Evolutionary conservation across 2,329 filamentous ascomycete species (phyloP), one percentile per base, ranked within the genome.

Genomic region (Cladosporium sp.): DNA sequence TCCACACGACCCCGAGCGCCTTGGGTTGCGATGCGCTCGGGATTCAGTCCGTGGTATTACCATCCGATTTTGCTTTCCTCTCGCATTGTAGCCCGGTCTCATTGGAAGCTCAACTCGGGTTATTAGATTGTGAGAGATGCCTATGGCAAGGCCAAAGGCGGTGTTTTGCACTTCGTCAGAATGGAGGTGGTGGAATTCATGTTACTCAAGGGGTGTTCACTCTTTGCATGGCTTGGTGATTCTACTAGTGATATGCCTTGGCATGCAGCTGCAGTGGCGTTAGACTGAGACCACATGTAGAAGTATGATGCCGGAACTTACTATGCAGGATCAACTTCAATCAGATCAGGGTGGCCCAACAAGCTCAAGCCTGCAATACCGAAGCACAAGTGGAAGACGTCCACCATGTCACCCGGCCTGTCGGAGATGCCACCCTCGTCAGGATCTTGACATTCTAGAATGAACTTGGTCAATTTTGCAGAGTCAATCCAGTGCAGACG

Each of bases 341-440:
- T 85, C 52, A 97, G 80, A 0, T 89, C 92, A 7, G 90, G 87
- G 74, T 91, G 92, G 12, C 88, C 88, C 32, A 98, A 81, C 65
- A 99, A 84, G 76, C 93, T 96, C 71, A 99, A 80, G 2, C 95
- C 95, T 24, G 93, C 91, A 69, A 97, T 80, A 28, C 92, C 93
- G 77, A 99, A 99, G 63, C 89, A 82, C 0, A 95, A 98, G 76
- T 99, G 95, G 82, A 96, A 99, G 38, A 99, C 93, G 81, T 99
- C 95, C 26, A 97, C 94, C 90, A 94, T 93, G 74, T 99, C 89
- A 30, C 92, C 93, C 11, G 95, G 94, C 68, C 93, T 84, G 80
- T 99, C 95, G 5, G 94, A 90, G 71, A 99, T 87, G 12, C 95
- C 95, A 30, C 95, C 95, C 34, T 85, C 80, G 66, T 96, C 90